These are phyloP conservation scores for Sporothrix dimorphospora DNA, from an alignment of 2,329 filamentous ascomycete genomes.

Conservation along the genomic window DNA sequence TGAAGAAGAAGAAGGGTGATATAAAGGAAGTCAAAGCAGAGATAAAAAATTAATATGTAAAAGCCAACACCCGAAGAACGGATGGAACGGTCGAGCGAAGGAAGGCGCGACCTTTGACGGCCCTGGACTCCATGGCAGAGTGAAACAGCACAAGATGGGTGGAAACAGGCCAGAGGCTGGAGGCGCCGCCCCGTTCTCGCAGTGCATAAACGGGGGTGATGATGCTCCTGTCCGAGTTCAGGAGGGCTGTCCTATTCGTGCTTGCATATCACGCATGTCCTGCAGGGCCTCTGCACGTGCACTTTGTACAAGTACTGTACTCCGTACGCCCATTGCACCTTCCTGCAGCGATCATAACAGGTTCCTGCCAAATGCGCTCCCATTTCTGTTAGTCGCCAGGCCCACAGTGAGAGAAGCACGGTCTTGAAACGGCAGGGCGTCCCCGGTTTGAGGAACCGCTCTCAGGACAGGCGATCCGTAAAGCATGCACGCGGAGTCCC, in stretches of 20 bases:
- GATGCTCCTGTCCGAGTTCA: not conserved
- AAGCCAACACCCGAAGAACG: not conserved
- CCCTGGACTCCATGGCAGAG: not conserved
- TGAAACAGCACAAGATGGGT: not conserved
- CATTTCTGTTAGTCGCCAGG: slow-evolving; percentile 6
- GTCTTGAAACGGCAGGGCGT: slow-evolving; percentile 12
- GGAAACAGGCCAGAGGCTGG: not conserved
- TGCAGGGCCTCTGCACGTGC: not conserved
- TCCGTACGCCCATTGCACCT: not conserved
- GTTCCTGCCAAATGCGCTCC: not conserved
- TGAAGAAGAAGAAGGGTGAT: not conserved
- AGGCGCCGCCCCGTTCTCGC: not conserved
- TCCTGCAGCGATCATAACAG: not conserved
- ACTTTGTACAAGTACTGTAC: no score
- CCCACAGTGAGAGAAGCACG: slow-evolving; percentile 17
- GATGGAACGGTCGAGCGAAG: not conserved
- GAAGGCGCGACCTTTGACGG: not conserved
- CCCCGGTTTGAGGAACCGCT: slow-evolving; percentile 21
- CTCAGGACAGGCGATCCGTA: slow-evolving; percentile 16
- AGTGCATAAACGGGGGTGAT: slow-evolving; percentile 9
- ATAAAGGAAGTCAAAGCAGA: not conserved
- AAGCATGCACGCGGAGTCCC: not conserved
- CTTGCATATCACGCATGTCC: not conserved
- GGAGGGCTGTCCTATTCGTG: not conserved
- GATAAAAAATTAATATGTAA: not conserved